A percentile compares a stretch with the other conserved stretches of the same genome.
These are phyloP conservation scores for Rosa multiflora DNA, from an alignment of 306 rosid genomes.

Conservation along the genomic window DNA sequence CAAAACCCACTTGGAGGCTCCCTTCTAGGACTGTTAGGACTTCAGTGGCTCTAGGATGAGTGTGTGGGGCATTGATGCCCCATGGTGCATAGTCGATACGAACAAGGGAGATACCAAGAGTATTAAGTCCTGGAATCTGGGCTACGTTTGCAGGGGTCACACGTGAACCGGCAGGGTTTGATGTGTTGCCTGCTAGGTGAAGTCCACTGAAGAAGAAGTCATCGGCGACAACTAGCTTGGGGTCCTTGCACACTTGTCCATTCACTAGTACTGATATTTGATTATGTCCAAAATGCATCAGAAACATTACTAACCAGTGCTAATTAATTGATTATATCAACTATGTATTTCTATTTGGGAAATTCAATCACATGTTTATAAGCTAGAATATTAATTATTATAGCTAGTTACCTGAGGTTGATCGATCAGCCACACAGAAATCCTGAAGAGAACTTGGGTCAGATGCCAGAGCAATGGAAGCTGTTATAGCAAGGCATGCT, in stretches of 20 bases:
- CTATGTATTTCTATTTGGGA: background rate
- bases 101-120: background rate
- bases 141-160: background rate
- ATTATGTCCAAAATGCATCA: background rate
- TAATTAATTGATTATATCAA: background rate
- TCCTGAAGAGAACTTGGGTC: conserved; percentile 31
- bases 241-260: background rate
- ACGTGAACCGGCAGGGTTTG: background rate
- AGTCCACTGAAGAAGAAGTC: conserved; percentile 3
- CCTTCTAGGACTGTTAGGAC: conserved; percentile 35
- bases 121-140: background rate
- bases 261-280: background rate
- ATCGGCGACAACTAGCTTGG: background rate
- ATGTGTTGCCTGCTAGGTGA: background rate
- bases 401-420: conserved; percentile 15
- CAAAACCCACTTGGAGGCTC: conserved; percentile 36
- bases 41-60: conserved; percentile 39
- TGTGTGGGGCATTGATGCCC: conserved; percentile 38
- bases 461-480: conserved; percentile 20
- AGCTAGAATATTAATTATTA: background rate
- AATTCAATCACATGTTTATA: background rate
- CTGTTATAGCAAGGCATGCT: background rate
- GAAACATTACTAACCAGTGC: background rate
- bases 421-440: conserved; percentile 31
- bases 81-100: conserved; percentile 16